Base-by-base conservation (phyloP, 768 basidiomycete genomes). In the Podaxis sp. region DNA sequence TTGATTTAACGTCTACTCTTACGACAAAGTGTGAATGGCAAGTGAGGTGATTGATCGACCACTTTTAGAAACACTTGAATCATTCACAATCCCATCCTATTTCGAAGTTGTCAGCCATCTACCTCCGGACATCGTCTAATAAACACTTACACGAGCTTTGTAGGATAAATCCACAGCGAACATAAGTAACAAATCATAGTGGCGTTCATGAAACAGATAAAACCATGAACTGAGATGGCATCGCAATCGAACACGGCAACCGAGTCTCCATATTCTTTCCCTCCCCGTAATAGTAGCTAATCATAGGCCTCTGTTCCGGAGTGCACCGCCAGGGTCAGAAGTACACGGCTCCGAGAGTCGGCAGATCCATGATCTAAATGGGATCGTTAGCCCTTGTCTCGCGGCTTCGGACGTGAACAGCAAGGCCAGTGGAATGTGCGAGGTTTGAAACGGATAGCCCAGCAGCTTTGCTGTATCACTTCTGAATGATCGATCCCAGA, bases 321-420 rank as follows among this genome's bases (percentile, higher is more conserved):
- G 46, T 49, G 27, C 43, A 50, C 19, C 47, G 56, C 43, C 57
- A 58, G 57, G 57, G 57, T 58, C 47, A 58, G 29, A 58, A 50
- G 13, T 49, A 3, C 36, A 17, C 43, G 43, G 57, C 47, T 47
- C 57, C 43, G 57, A 41, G 22, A 22, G 37, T 22, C 38, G 22
- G 19, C 15, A 13, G 54, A 38, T 29, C 37, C 22, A 4, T 24
- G 13, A 24, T 40, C 9, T 53, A 38, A 40, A 19, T 55, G 37
- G 36, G 22, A 15, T 19, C 22, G 19, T 37, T n/a, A 12, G 4
- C 9, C 22, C 36, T 40, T 55, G 22, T 38, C 33, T 37, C 4
- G 54, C 19, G 37, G 38, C 19, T n/a, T 46, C 22, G 37, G 22
- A n/a, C 17, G 36, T 15, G 13, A 22, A 55, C 36, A 8, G 25